Evolutionary conservation across 257 asterid genomes (phyloP), one percentile per base, ranked within the genome.

Genomic region (Fraxinus cuspidata): DNA sequence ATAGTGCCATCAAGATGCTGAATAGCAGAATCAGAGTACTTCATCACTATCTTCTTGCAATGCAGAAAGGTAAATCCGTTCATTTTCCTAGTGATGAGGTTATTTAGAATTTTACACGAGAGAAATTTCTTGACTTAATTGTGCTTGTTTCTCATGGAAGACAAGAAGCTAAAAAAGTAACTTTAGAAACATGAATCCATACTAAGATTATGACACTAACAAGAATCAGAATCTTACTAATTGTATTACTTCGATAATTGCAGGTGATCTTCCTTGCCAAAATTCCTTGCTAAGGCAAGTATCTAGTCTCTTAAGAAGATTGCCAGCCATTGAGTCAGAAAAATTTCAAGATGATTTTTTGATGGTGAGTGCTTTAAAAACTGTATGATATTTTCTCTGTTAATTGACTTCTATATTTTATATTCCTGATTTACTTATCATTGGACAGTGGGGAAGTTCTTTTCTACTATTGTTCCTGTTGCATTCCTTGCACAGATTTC

Each of bases 1-100:
- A 95, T 76, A 95, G 97, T 85, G 97, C 97, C 65, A 93, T 95
- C 89, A 93, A 90, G 91, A 95, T 95, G 98, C 91, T 91, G 53
- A 91, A 90, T 85, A 91, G 97, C 85, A 91, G 98, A 86, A 89
- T 93, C 77, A 90, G 84, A 85, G 96, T 90, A 85, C 91, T 95
- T 72, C 93, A 89, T 83, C 92, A 93, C 82, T 89, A 95, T 82
- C 97, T 95, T 81, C 86, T 90, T 70, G 86, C 96, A 79, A 91
- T 93, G 97, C 91, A 95, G 83, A 93, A 93, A 84, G 98, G 99
- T 95, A 84, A n/a, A 10, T 58, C 47, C n/a, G 21, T 25, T 74
- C 70, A 75, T 66, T 65, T 81, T 47, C 65, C 65, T 3, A 60
- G 32, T 12, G 16, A 21, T 60, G 15, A 60, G 34, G 15, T 25